Evolutionary conservation across 2,329 filamentous ascomycete genomes (phyloP), one percentile per base, ranked within the genome.

Genomic region (Diaporthe longicolla): DNA sequence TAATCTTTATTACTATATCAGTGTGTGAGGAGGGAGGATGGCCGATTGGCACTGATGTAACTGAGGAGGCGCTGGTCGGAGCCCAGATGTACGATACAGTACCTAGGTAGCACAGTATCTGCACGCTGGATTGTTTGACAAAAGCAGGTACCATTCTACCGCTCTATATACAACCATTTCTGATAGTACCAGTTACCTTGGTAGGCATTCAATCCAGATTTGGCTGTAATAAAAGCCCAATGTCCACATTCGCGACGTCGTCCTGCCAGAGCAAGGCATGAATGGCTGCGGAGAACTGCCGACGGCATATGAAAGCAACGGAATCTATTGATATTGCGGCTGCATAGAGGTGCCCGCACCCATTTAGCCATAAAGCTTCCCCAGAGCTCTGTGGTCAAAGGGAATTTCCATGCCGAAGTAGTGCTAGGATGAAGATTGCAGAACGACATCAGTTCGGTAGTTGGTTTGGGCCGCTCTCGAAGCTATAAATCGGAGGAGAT

Each of bases 321-420:
- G 32, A 26, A 68, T 54, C 15, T 52, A 37, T 68, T 26, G n/a
- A 68, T 54, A 40, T 68, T 40, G 48, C 11, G 26, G 35, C 52
- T 54, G 26, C n/a, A 40, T 54, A 68, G n/a, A 26, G n/a, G n/a
- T 52, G 32, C 63, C 63, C 48, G 63, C 29, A 52, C 48, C 26
- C 63, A 68, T 68, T 68, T 68, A 68, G 63, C 63, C 63, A 68
- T 45, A 68, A 52, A n/a, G 52, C 43, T 10, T 40, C 13, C 48
- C 32, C 21, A 32, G 37, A 15, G 19, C 6, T 26, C n/a, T 24
- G 13, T 8, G 4, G 15, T 54, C 4, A 17, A 26, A 10, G 37
- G 32, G 15, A 3, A 26, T 26, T 15, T 11, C 9, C 9, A 21
- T 26, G 17, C 24, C 37, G 29, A 11, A 8, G 45, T n/a, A 17